Evolutionary conservation across 257 asterid genomes (phyloP), one percentile per base, ranked within the genome.

Genomic region (Solanum chiquidenum): DNA sequence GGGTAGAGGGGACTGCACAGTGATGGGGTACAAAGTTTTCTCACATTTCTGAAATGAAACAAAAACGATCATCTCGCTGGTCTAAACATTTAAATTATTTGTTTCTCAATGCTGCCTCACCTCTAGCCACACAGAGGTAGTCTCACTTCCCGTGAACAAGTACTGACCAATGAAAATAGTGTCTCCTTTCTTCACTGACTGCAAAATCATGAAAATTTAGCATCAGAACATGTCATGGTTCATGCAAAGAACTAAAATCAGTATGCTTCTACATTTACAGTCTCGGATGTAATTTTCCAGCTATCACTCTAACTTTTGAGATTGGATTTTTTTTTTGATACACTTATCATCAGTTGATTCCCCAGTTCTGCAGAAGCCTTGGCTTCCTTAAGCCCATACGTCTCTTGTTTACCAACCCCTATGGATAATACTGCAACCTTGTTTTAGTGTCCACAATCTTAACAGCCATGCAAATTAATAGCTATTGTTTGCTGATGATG

Each of bases 81-180:
- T 82, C 6, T 42, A 82, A 82, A 82, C 69, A 49, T 82, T 55
- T 44, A 27, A 79, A 44, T 4, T 25, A 44, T 58, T 80, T 27
- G 23, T 49, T 80, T 46, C 5, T 18, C 85, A 80, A 29, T 25
- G 85, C 29, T 18, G 42, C 42, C 85, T 80, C 85, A 95, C 99
- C 98, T 97, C 98, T 35, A 97, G 95, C 99, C 99, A 97, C 49
- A 94, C 98, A 25, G 99, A 97, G 90, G 99, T 97, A 58, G 97
- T 94, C 90, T 97, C 99, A 91, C 99, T 97, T 90, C 99, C 98
- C 42, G 99, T 97, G 90, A 97, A 95, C 87, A 97, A 92, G 93
- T 97, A 97, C 86, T 97, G 99, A 58, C 99, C 99, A 34, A 97
- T 86, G 89, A 97, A 97, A 89, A 97, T 97, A 87, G 99, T 97